Percentiles rank a stretch among this genome's conserved stretches.
These are phyloP conservation scores for Podaxis pistillaris DNA, from an alignment of 768 basidiomycete genomes.

Conservation along the genomic window DNA sequence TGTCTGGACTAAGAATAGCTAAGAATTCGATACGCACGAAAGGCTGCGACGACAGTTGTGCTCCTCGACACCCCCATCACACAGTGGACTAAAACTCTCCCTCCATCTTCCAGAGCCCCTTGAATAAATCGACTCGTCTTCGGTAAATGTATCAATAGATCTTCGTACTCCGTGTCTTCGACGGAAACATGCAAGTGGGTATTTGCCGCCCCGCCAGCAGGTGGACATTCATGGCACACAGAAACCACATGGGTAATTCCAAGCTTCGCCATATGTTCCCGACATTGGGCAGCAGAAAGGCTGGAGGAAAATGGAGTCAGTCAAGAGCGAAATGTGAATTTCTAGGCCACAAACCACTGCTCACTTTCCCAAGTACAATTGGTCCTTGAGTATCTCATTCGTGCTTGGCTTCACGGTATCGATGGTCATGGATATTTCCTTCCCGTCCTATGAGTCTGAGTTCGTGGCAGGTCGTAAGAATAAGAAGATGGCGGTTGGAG, in stretches of 20 bases:
- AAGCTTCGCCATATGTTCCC: constrained; percentile 26
- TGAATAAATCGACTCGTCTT: constrained; percentile 61
- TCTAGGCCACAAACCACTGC: constrained; percentile 15
- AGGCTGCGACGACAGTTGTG: constrained; percentile 56
- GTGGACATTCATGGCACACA: constrained; percentile 54
- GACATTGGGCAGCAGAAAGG: constrained; percentile 34
- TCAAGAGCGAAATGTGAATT: constrained; percentile 1
- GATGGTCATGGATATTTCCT: neutral
- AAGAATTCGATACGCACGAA: constrained; percentile 36
- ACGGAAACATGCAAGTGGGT: constrained; percentile 41
- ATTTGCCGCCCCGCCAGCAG: constrained; percentile 28
- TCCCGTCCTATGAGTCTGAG: neutral
- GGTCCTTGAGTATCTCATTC: constrained; percentile 35
- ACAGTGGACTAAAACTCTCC: constrained; percentile 69
- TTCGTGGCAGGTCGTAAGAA: neutral
- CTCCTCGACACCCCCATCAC: constrained; percentile 74
- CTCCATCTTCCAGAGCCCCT: constrained; percentile 47
- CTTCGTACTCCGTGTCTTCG: constrained; percentile 45
- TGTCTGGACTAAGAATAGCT: neutral
- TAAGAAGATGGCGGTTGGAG: neutral
- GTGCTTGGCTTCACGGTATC: constrained; percentile 1
- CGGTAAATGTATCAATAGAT: constrained; percentile 65
- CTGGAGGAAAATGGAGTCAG: constrained; percentile 21
- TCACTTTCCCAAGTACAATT: constrained; percentile 44
- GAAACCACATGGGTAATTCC: constrained; percentile 56